A percentile compares a stretch with the other conserved stretches of the same genome.
These are phyloP conservation scores for Scheffersomyces parashehatae DNA, from an alignment of 1,139 yeast genomes.

Conservation along the genomic window DNA sequence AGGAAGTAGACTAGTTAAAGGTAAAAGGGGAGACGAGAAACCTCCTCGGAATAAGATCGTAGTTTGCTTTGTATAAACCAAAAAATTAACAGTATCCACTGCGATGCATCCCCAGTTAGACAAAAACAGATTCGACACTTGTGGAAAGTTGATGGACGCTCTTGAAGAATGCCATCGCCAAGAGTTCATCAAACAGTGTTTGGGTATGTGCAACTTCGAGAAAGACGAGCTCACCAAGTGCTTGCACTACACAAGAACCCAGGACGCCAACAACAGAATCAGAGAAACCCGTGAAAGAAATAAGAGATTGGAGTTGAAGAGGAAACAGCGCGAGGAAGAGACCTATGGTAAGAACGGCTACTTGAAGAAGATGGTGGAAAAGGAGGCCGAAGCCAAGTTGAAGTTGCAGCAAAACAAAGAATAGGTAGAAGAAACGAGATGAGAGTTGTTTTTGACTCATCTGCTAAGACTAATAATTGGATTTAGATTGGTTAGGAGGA, in stretches of 20 bases:
- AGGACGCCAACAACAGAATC: constrained; percentile 65
- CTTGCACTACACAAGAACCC: constrained; percentile 73
- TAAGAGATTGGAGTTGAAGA: constrained; percentile 52
- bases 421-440: background rate
- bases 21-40: too few relatives aligned
- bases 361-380: constrained; percentile 63
- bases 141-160: constrained; percentile 82
- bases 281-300: constrained; percentile 57
- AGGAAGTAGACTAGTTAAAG: too few relatives aligned
- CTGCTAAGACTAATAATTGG: background rate
- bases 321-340: constrained; percentile 71
- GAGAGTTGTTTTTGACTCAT: background rate
- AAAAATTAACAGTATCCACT: too few relatives aligned
- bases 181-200: constrained; percentile 68
- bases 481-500: too few relatives aligned
- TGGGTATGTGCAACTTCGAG: constrained; percentile 84
- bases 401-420: constrained; percentile 9
- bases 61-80: too few relatives aligned
- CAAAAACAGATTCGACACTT: constrained; percentile 50
- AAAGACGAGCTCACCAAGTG: constrained; percentile 80
- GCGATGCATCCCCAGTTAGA: constrained; percentile 51
- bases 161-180: constrained; percentile 85
- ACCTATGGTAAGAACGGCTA: constrained; percentile 77
- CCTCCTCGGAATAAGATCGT: too few relatives aligned
- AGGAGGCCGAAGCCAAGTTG: constrained; percentile 18